Conservation (phyloP, 345 rosid species). For the Aethionema arabicum region DNA sequence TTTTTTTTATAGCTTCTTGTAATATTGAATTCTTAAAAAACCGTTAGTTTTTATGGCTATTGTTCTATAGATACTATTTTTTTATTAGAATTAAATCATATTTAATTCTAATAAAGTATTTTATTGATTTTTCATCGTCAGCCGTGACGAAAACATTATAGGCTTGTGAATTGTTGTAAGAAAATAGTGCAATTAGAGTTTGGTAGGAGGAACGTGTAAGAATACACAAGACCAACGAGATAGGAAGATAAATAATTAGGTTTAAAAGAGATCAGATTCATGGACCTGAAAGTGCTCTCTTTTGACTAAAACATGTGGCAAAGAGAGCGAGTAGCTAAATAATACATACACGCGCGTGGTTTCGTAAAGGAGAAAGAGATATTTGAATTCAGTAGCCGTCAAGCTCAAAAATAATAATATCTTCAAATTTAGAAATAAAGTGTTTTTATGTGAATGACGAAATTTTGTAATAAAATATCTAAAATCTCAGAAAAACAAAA, state of each 20-base stretch:
- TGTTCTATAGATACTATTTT: too few relatives aligned
- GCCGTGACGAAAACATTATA: too few relatives aligned
- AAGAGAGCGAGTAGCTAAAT: conserved; percentile 36
- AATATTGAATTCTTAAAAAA: too few relatives aligned
- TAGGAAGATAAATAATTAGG: conserved; percentile 8
- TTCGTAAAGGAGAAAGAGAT: conserved; percentile 18
- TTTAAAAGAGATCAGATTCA: conserved; percentile 1
- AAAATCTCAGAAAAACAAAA: background rate
- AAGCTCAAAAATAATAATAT: conserved; percentile 11
- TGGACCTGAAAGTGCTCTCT: background rate
- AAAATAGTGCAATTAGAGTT: too few relatives aligned
- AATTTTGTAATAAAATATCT: conserved; percentile 27
- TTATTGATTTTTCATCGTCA: too few relatives aligned
- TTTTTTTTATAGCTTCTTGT: background rate
- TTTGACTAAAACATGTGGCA: conserved; percentile 37
- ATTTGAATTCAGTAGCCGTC: conserved; percentile 34
- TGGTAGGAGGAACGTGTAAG: background rate
- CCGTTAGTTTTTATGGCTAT: too few relatives aligned
- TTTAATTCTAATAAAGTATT: too few relatives aligned
- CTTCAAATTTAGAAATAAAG: background rate
- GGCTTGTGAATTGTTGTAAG: too few relatives aligned
- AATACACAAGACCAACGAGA: background rate
- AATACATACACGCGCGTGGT: conserved; percentile 32
- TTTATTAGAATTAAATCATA: too few relatives aligned
- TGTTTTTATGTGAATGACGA: conserved; percentile 37